Percentiles rank a stretch among this genome's conserved stretches.
Conservation (phyloP, 768 basidiomycete species). For the Auriscalpium vulgare region DNA sequence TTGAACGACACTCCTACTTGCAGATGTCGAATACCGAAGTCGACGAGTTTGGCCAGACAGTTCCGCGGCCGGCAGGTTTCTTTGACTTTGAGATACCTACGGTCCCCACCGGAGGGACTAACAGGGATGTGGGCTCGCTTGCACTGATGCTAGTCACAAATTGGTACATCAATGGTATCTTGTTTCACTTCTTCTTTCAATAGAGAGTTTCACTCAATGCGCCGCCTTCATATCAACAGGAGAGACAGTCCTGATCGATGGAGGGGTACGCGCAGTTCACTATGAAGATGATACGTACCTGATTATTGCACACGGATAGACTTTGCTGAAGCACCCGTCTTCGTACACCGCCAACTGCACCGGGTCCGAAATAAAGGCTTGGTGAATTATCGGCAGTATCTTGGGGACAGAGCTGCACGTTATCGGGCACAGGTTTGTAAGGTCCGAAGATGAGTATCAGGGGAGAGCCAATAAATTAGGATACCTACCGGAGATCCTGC, state of each 20-base stretch:
- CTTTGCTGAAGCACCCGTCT: neutral
- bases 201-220: too few species aligned
- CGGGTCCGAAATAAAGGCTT: too few species aligned
- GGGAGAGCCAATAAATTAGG: too few species aligned
- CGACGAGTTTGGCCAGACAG: slow-evolving; percentile 21
- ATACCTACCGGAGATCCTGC: too few species aligned
- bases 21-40: slow-evolving; percentile 20
- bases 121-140: slow-evolving; percentile 34
- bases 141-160: slow-evolving; percentile 38
- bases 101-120: slow-evolving; percentile 28
- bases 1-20: slow-evolving; percentile 19
- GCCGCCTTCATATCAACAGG: neutral
- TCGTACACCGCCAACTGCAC: neutral
- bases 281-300: neutral
- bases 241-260: slow-evolving; percentile 41
- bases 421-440: too few species aligned
- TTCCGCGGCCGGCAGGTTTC: neutral
- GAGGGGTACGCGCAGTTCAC: slow-evolving; percentile 31
- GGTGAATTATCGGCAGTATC: too few species aligned
- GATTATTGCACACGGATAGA: neutral
- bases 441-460: too few species aligned
- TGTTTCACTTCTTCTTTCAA: too few species aligned
- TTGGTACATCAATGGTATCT: slow-evolving; percentile 34
- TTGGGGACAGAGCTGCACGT: too few species aligned
- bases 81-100: slow-evolving; percentile 29